These are phyloP conservation scores for Hyphopichia homilentoma DNA, from an alignment of 805 yeast genomes.

Conservation along the genomic window DNA sequence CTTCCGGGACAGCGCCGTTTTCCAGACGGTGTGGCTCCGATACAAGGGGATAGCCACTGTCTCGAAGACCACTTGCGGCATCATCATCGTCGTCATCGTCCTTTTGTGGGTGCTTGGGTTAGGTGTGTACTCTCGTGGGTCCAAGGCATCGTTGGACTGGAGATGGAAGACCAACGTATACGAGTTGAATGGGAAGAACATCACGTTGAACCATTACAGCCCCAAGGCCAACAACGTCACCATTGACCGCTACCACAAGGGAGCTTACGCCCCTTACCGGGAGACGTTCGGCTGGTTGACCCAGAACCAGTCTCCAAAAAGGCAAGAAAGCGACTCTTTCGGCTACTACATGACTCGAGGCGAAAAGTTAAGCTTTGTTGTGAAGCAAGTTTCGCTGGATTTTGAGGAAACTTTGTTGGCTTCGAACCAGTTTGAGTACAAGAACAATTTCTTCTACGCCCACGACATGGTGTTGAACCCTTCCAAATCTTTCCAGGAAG, in stretches of 20 bases:
- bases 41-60: slow-evolving; percentile 5
- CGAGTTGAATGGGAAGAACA: slow-evolving; percentile 21
- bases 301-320: slow-evolving; percentile 27
- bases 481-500: slow-evolving; percentile 35
- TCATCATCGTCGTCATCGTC: slow-evolving; percentile 3
- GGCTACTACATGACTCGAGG: slow-evolving; percentile 28
- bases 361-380: slow-evolving; percentile 11
- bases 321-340: slow-evolving; percentile 11
- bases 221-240: slow-evolving; percentile 25
- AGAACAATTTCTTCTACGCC: slow-evolving; percentile 33
- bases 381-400: slow-evolving; percentile 23
- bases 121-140: slow-evolving; percentile 27
- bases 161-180: slow-evolving; percentile 18
- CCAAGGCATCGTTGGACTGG: too few relatives aligned
- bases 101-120: slow-evolving; percentile 25
- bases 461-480: slow-evolving; percentile 36
- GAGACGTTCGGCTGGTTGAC: slow-evolving; percentile 25
- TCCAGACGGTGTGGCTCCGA: too few relatives aligned
- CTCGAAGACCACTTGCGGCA: slow-evolving; percentile 1
- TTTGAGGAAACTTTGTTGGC: slow-evolving; percentile 27
- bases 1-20: slow-evolving; percentile 18
- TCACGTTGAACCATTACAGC: slow-evolving; percentile 27
- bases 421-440: slow-evolving; percentile 33
- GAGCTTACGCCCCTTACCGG: slow-evolving; percentile 14
- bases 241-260: slow-evolving; percentile 20